phyloP scores from a whole-genome alignment of 306 rosid species.

The Oemleria cerasiformis region DNA sequence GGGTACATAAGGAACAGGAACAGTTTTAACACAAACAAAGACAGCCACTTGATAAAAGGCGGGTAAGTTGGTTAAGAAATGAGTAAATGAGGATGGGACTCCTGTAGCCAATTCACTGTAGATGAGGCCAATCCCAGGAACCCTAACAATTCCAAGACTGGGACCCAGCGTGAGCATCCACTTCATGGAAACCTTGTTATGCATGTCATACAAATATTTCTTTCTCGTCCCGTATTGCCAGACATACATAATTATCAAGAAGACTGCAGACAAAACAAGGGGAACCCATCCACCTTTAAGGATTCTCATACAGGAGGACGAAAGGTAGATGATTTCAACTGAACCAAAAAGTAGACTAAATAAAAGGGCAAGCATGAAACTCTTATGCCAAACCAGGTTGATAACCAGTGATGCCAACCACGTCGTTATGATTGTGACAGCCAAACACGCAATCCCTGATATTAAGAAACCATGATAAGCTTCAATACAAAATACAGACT shows the following conservation, averaged over 20 bases:
- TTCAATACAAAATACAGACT: not conserved
- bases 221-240: constrained; percentile 91
- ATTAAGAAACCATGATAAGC: constrained; percentile 30
- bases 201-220: constrained; percentile 72
- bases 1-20: constrained; percentile 75
- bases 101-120: constrained; percentile 84
- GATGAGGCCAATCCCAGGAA: constrained; percentile 91
- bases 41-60: constrained; percentile 89
- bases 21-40: constrained; percentile 80
- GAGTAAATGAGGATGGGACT: constrained; percentile 81
- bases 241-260: constrained; percentile 61
- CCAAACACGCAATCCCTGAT: constrained; percentile 66
- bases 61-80: constrained; percentile 85
- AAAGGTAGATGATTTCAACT: constrained; percentile 64
- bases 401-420: constrained; percentile 63
- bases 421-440: constrained; percentile 58
- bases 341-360: constrained; percentile 57
- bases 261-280: constrained; percentile 48
- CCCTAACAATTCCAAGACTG: constrained; percentile 87
- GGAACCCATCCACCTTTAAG: constrained; percentile 88
- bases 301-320: constrained; percentile 62
- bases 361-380: constrained; percentile 46
- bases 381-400: constrained; percentile 75
- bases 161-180: constrained; percentile 81
- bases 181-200: constrained; percentile 83